phyloP scores from a whole-genome alignment of 1,284 basidiomycete genomes.

The Rhodotorula sp. region DNA sequence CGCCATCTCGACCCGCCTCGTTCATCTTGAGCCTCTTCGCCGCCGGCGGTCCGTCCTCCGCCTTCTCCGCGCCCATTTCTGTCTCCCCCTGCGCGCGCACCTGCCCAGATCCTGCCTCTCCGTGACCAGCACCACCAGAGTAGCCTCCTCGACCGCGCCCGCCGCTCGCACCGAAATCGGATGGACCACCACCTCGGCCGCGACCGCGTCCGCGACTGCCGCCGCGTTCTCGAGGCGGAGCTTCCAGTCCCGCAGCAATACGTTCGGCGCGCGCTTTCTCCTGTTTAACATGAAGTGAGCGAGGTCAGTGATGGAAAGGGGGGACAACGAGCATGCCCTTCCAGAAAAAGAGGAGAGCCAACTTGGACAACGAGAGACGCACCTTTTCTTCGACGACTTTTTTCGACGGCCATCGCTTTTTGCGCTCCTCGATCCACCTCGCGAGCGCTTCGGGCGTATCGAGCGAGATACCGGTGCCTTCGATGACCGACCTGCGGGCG shows the following conservation, averaged over 20 bases:
- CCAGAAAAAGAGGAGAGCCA: neutral
- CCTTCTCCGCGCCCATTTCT: slow-evolving; percentile 22
- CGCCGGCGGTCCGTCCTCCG: slow-evolving; percentile 21
- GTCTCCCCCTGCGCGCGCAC: too few species aligned
- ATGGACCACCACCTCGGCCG: slow-evolving; percentile 39
- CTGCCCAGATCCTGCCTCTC: neutral
- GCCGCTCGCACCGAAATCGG: slow-evolving; percentile 10
- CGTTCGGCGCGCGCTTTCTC: slow-evolving; percentile 72
- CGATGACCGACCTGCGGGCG: slow-evolving; percentile 57
- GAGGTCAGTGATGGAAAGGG: neutral
- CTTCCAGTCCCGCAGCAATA: slow-evolving; percentile 58
- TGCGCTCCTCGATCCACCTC: slow-evolving; percentile 83
- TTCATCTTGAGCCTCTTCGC: slow-evolving; percentile 16
- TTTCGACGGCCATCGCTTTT: slow-evolving; percentile 73
- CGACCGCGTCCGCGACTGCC: slow-evolving; percentile 43
- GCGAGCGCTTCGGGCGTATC: slow-evolving; percentile 77
- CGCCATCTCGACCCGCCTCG: slow-evolving; percentile 1
- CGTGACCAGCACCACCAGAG: neutral
- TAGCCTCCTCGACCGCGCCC: slow-evolving; percentile 42
- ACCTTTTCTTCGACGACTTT: slow-evolving; percentile 69
- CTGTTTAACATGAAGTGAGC: slow-evolving; percentile 40
- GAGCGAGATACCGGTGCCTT: slow-evolving; percentile 73
- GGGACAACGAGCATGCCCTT: neutral
- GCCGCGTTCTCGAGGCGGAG: slow-evolving; percentile 20
- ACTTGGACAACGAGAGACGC: too few species aligned